These are phyloP conservation scores for Sphagnum tenellum DNA, from an alignment of 225 moss, liverwort and hornwort species.

Conservation along the genomic window DNA sequence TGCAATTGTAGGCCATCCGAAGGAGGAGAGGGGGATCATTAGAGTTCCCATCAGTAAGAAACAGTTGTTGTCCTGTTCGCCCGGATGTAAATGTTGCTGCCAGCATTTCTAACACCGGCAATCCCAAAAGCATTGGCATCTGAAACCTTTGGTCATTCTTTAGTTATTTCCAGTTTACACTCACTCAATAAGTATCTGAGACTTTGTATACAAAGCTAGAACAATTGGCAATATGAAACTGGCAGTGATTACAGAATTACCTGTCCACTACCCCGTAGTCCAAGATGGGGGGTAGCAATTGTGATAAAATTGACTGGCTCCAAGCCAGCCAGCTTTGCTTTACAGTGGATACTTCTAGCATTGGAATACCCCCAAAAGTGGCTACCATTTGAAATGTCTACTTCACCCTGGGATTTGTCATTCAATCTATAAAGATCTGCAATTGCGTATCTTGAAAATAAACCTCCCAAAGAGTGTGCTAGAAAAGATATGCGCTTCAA, in stretches of 20 bases:
- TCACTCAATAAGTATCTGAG: too few relatives aligned
- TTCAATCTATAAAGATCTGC: constrained; percentile 33
- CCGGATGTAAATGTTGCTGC: constrained; percentile 66
- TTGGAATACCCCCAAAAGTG: too few relatives aligned
- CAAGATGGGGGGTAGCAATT: constrained; percentile 86
- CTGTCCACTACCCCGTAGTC: constrained; percentile 77
- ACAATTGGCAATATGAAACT: too few relatives aligned
- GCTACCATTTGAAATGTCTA: too few relatives aligned
- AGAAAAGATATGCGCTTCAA: constrained; percentile 71
- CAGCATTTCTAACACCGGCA: constrained; percentile 74
- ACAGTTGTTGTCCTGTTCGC: constrained; percentile 71
- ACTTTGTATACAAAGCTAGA: too few relatives aligned
- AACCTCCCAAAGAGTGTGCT: constrained; percentile 81
- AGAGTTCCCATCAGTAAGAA: constrained; percentile 74
- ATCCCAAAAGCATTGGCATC: constrained; percentile 81
- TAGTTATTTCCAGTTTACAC: too few relatives aligned
- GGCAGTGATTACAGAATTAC: constrained; percentile 9
- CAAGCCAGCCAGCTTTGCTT: constrained; percentile 52
- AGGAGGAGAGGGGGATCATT: constrained; percentile 63
- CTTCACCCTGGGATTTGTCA: not conserved
- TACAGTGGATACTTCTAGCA: too few relatives aligned
- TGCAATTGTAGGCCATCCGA: constrained; percentile 70
- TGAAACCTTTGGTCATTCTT: constrained; percentile 22
- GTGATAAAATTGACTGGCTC: constrained; percentile 68
- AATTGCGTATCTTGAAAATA: constrained; percentile 74